Percentiles rank a stretch among this genome's conserved stretches.
Evolutionary conservation across 495 filamentous ascomycete genomes (phyloP).

Genomic region (Lichenothelia convexa): DNA sequence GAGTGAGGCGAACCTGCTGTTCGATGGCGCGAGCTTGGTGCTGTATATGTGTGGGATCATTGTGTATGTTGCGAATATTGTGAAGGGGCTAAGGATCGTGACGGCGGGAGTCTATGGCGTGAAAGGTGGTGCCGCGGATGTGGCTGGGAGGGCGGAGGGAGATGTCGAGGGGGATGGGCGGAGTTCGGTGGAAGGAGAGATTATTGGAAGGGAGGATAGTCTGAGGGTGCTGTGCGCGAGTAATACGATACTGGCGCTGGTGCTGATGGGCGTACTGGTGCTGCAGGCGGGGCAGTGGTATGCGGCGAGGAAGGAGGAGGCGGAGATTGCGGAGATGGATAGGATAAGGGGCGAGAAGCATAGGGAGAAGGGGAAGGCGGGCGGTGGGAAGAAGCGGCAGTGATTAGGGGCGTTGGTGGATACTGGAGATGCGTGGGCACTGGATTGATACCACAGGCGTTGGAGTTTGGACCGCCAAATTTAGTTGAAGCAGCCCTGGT

Average conservation of each 20-base stretch:
- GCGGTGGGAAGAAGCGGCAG: slow-evolving; percentile 22
- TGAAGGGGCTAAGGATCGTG: slow-evolving; percentile 75
- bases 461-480: too few relatives aligned
- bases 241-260: slow-evolving; percentile 84
- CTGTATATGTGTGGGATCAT: slow-evolving; percentile 83
- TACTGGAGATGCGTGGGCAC: too few relatives aligned
- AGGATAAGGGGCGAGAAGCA: slow-evolving; percentile 10
- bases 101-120: slow-evolving; percentile 34
- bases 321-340: slow-evolving; percentile 51
- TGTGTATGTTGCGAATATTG: slow-evolving; percentile 85
- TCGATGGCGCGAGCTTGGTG: slow-evolving; percentile 80
- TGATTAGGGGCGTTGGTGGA: too few relatives aligned
- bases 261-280: slow-evolving; percentile 76
- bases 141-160: slow-evolving; percentile 7
- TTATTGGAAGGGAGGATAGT: slow-evolving; percentile 61
- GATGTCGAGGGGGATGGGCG: slow-evolving; percentile 17
- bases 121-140: slow-evolving; percentile 27
- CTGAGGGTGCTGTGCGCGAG: slow-evolving; percentile 84
- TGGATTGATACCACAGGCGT: too few relatives aligned
- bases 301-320: slow-evolving; percentile 76
- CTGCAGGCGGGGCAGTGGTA: slow-evolving; percentile 98
- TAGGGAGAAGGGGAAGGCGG: slow-evolving; percentile 32
- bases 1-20: slow-evolving; percentile 82
- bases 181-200: slow-evolving; percentile 28
- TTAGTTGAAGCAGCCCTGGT: too few relatives aligned